Evolutionary conservation across 2,329 filamentous ascomycete species (phyloP), one percentile per base, ranked within the genome.

Genomic region (Exophiala sp.): DNA sequence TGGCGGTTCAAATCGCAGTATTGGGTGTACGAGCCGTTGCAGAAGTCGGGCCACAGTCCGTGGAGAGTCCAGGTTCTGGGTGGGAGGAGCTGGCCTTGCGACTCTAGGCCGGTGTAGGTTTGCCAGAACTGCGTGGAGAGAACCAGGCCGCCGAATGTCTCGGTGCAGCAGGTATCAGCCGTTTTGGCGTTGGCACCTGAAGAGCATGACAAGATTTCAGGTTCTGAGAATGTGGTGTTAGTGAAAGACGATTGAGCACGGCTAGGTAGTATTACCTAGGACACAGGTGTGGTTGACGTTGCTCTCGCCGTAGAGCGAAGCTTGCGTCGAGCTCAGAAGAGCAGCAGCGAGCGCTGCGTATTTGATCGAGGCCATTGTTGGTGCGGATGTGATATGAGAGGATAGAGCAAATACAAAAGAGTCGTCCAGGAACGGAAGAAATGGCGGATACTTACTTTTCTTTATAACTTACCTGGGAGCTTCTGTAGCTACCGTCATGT

Each of bases 91-190:
- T 87, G 83, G 8, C 81, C 81, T 52, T 78, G 50, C 10, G 68
- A 65, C 65, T 86, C 83, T 32, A 76, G 72, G 2, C 83, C 83
- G 0, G 84, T 86, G 65, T 83, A 83, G 0, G 80, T 82, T 61
- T 77, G 72, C 84, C 84, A 87, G 67, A 82, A 84, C 59, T 86
- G 83, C 0, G 84, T 87, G 52, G 72, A 72, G 2, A 87, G 72
- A 62, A 86, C 64, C 4, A 87, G 73, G 3, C 84, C 84, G 24
- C 84, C 84, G 61, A 73, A 86, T 0, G 84, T 86, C 71, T 87
- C 84, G 12, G 75, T 75, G 62, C 84, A 87, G 74, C 84, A 87
- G 1, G 78, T 78, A 63, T 87, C 83, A 33, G 81, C 78, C 49
- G 72, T 65, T 33, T 62, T 68, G 1, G 72, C 73, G 20, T 69